A percentile compares a stretch with the other conserved stretches of the same genome.
These are phyloP conservation scores for Globisporangium echinulatum DNA, from an alignment of 352 stramenopile species.

Conservation along the genomic window DNA sequence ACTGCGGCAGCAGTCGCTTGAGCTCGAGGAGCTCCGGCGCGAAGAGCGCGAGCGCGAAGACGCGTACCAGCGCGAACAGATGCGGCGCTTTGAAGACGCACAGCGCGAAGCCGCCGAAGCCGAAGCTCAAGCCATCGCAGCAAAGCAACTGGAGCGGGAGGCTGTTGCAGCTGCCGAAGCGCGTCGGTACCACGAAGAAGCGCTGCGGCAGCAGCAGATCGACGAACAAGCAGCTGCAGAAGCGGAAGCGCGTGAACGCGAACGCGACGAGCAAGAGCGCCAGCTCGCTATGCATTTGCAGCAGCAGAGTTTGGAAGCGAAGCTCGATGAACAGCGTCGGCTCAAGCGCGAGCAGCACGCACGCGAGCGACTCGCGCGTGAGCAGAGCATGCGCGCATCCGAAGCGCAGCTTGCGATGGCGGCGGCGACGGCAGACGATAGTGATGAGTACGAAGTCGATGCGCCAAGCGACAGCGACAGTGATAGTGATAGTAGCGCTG, in stretches of 20 bases:
- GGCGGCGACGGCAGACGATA: constrained; percentile 19
- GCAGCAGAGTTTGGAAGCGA: constrained; percentile 22
- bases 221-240: constrained; percentile 16
- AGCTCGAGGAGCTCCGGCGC: constrained; percentile 4
- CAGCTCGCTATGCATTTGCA: not conserved
- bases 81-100: constrained; percentile 15
- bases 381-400: constrained; percentile 27
- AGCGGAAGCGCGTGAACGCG: constrained; percentile 21
- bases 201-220: constrained; percentile 17
- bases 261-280: constrained; percentile 25
- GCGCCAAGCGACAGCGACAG: not conserved
- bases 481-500: constrained; percentile 2
- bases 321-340: constrained; percentile 58
- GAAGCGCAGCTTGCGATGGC: constrained; percentile 25
- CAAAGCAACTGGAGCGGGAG: constrained; percentile 5
- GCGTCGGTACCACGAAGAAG: constrained; percentile 7
- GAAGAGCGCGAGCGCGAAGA: constrained; percentile 12
- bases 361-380: constrained; percentile 37
- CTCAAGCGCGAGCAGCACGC: constrained; percentile 71
- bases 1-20: constrained; percentile 2
- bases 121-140: constrained; percentile 1
- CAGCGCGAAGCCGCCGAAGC: constrained; percentile 14
- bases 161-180: not conserved
- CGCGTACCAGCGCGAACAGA: constrained; percentile 14
- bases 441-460: constrained; percentile 28